These are phyloP conservation scores for Dictyostelium firmibasis DNA, from an alignment of 78 protist genomes.

Conservation along the genomic window DNA sequence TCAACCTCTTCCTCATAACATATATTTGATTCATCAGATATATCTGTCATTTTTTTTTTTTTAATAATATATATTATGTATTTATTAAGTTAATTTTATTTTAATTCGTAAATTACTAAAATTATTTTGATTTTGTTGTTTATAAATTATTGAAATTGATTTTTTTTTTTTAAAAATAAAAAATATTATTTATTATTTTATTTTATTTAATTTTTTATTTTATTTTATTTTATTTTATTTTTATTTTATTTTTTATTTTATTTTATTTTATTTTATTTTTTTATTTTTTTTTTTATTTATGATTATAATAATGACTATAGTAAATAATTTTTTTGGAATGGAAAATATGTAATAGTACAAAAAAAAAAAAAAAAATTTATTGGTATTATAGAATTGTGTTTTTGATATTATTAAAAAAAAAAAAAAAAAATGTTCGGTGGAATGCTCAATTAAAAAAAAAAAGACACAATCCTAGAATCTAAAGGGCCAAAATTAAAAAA, in stretches of 20 bases:
- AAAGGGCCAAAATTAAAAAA: neutral
- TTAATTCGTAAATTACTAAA: neutral
- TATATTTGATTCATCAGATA: constrained; percentile 43
- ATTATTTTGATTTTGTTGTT: too few species aligned
- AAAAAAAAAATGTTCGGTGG: neutral
- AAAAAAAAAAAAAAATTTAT: neutral
- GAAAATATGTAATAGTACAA: neutral
- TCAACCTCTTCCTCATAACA: constrained; percentile 22
- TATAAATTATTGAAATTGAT: too few species aligned
- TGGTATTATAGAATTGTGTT: neutral
- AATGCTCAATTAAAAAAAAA: neutral
- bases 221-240: too few species aligned
- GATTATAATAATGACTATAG: too few species aligned
- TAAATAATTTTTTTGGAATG: neutral
- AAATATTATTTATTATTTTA: too few species aligned
- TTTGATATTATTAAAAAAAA: neutral
- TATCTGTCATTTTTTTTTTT: constrained; percentile 1
- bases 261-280: too few species aligned
- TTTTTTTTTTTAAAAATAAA: too few species aligned
- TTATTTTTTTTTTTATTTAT: neutral
- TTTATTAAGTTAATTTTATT: neutral
- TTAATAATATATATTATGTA: neutral
- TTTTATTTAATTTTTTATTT: too few species aligned
- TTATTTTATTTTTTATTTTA: too few species aligned
- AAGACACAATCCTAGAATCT: neutral